Evolutionary conservation across 1,284 basidiomycete genomes (phyloP).

Genomic region (Fomitopsis betulina): DNA sequence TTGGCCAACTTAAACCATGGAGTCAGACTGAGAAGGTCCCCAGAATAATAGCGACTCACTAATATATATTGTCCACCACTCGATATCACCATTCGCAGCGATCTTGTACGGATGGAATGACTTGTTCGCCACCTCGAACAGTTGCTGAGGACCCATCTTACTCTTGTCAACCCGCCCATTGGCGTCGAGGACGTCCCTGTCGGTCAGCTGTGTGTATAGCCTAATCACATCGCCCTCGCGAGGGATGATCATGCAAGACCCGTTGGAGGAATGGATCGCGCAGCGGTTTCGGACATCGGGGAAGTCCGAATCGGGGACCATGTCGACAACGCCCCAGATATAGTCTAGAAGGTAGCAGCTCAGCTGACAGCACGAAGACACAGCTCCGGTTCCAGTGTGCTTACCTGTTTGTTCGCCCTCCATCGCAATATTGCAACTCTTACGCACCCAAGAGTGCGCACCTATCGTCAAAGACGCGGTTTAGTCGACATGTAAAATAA

Average conservation of each 20-base stretch:
- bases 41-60: conserved; percentile 26
- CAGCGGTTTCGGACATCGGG: conserved; percentile 76
- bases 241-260: conserved; percentile 69
- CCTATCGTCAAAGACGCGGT: conserved; percentile 28
- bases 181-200: conserved; percentile 43
- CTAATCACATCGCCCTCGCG: conserved; percentile 70
- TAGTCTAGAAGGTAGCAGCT: conserved; percentile 37
- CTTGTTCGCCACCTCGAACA: conserved; percentile 63
- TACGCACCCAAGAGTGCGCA: conserved; percentile 83
- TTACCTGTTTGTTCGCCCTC: conserved; percentile 73
- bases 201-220: conserved; percentile 70
- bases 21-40: not conserved
- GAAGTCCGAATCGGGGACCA: conserved; percentile 68
- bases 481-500: not conserved
- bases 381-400: not conserved
- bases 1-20: conserved; percentile 53
- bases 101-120: conserved; percentile 69
- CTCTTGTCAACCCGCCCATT: conserved; percentile 61
- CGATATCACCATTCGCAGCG: conserved; percentile 47
- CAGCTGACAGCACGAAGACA: not conserved
- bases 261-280: conserved; percentile 54
- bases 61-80: conserved; percentile 82
- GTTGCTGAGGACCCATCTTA: conserved; percentile 52
- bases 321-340: conserved; percentile 79
- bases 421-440: conserved; percentile 63